A percentile compares a stretch with the other conserved stretches of the same genome.
Conservation (phyloP, 208 protist genomes). For the Angomonas desouzai region DNA sequence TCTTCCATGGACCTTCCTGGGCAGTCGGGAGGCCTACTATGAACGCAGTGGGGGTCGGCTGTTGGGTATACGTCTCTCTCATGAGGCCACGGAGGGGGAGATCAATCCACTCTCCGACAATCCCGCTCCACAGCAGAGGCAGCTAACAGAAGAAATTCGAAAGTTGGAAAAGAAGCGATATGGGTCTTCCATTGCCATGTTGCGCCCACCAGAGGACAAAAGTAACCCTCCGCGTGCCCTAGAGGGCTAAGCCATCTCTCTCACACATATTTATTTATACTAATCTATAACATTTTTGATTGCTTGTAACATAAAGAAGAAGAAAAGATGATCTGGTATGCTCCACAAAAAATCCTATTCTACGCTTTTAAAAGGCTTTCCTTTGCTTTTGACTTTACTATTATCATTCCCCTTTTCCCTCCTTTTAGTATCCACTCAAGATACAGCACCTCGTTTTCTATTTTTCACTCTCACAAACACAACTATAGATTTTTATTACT, state of each 20-base stretch:
- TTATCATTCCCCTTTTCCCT: constrained; percentile 6
- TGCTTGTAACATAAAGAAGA: background rate
- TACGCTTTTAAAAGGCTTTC: no score
- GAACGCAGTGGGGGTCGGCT: constrained; percentile 56
- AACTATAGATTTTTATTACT: constrained; percentile 8
- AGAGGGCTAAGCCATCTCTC: no score
- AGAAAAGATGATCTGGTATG: background rate
- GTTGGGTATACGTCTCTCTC: constrained; percentile 52
- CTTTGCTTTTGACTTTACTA: no score
- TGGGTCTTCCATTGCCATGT: constrained; percentile 62
- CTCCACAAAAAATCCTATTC: no score
- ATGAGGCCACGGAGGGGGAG: constrained; percentile 45
- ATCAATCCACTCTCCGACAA: constrained; percentile 59
- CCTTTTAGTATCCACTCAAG: no score
- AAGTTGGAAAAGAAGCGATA: constrained; percentile 52
- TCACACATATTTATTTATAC: no score
- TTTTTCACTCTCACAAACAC: constrained; percentile 14
- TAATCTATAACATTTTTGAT: no score
- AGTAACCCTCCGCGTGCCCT: no score
- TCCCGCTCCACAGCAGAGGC: constrained; percentile 41
- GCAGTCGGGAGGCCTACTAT: constrained; percentile 78
- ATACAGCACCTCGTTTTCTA: constrained; percentile 18
- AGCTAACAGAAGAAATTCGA: constrained; percentile 53
- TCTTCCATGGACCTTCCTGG: constrained; percentile 78
- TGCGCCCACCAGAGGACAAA: constrained; percentile 37